Percentiles rank a stretch among this genome's conserved stretches.
These are phyloP conservation scores for Fusarium sarcochroum DNA, from an alignment of 2,329 filamentous ascomycete genomes.

Conservation along the genomic window DNA sequence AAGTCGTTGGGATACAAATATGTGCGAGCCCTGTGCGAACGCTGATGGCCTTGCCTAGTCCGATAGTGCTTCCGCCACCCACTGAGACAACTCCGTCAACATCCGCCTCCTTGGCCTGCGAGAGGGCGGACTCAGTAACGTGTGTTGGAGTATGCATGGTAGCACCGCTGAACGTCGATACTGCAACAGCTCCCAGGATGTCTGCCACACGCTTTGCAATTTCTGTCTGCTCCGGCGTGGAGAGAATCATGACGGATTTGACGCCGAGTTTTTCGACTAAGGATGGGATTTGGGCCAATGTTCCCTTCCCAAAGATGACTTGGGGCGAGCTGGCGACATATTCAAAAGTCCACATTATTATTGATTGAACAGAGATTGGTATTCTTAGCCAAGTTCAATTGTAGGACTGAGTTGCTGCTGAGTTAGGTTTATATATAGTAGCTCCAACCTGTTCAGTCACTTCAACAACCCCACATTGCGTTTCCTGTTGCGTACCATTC, in stretches of 20 bases:
- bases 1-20: conserved; percentile 70
- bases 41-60: conserved; percentile 72
- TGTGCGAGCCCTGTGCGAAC: conserved; percentile 68
- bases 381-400: too few relatives aligned
- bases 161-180: neutral
- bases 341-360: too few relatives aligned
- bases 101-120: neutral
- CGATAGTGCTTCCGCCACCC: conserved; percentile 57
- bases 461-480: too few relatives aligned
- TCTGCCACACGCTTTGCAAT: neutral
- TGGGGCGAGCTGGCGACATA: too few relatives aligned
- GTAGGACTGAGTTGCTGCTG: too few relatives aligned
- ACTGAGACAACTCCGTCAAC: neutral
- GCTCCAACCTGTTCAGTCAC: too few relatives aligned
- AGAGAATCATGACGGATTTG: neutral
- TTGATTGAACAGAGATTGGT: too few relatives aligned
- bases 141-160: neutral
- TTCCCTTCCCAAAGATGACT: too few relatives aligned
- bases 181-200: neutral
- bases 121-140: neutral
- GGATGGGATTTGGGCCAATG: too few relatives aligned
- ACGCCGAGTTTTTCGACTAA: too few relatives aligned
- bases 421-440: too few relatives aligned
- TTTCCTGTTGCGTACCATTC: too few relatives aligned
- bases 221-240: neutral